These are phyloP conservation scores for Neurospora sp. DNA, from an alignment of 2,329 filamentous ascomycete species.

Conservation along the genomic window DNA sequence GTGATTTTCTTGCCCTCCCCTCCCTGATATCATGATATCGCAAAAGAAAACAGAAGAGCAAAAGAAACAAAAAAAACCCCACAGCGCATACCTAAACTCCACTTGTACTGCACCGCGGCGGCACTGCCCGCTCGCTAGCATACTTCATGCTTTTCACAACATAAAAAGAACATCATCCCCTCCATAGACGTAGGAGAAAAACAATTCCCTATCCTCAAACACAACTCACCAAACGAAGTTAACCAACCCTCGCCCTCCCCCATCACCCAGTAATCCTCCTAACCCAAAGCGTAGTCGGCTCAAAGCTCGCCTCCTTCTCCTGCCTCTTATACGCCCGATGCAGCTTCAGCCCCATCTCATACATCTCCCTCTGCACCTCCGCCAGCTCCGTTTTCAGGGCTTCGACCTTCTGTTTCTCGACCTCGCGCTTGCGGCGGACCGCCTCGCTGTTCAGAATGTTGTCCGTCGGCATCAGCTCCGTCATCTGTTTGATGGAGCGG, in stretches of 20 bases:
- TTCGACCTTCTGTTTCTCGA: constrained; percentile 56
- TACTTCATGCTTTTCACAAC: no score
- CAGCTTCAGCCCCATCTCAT: constrained; percentile 67
- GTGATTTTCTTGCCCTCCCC: not conserved
- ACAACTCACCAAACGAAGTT: not conserved
- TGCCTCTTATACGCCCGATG: constrained; percentile 66
- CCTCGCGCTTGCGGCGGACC: constrained; percentile 46
- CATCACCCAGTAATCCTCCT: constrained; percentile 51
- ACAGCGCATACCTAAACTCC: not conserved
- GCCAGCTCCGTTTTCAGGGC: constrained; percentile 56
- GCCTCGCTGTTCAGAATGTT: constrained; percentile 57
- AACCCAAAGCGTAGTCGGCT: constrained; percentile 68
- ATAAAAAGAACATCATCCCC: no score
- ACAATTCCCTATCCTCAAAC: not conserved
- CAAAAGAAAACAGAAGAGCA: not conserved
- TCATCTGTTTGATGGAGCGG: constrained; percentile 66
- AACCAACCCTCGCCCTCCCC: constrained; percentile 20
- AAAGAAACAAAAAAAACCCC: not conserved
- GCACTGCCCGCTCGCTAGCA: no score
- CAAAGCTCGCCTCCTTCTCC: constrained; percentile 55
- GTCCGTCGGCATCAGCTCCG: constrained; percentile 65
- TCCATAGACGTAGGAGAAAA: not conserved
- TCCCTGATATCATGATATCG: constrained; percentile 2
- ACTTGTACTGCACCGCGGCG: not conserved
- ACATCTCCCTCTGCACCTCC: constrained; percentile 66